Base-by-base conservation (phyloP, 1,284 basidiomycete species). In the Ustilago cynodontis region DNA sequence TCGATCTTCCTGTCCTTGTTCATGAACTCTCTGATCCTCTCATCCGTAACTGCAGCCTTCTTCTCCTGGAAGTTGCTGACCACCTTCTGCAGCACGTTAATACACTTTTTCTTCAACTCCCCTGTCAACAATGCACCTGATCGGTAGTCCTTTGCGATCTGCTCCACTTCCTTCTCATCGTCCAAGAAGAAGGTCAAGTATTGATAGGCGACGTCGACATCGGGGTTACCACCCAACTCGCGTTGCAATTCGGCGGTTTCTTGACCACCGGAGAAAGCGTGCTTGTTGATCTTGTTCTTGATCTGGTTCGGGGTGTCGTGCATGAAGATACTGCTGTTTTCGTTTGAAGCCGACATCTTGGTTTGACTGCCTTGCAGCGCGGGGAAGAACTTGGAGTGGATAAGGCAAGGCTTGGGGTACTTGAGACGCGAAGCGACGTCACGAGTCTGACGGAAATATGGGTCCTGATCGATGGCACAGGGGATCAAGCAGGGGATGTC, bases 321-420 rank as follows among this genome's bases (percentile, higher is more conserved):
- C 95, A 99, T 98, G 87, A 90, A 98, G 79, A 99, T 96, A 80
- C 92, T 93, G 72, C 91, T 93, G 87, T 93, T 95, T 37, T 91
- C 89, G 86, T 95, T 92, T 56, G 93, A 94, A 3, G 96, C 96
- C 84, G 93, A 95, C 97, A 99, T 99, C 88, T 99, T 99, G 45
- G 94, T 97, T 87, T 97, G 94, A 6, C 95, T 93, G 45, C 97
- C 97, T 88, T 98, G 96, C 16, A 99, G 89, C 1, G 97, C 95
- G 6, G 97, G 97, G 88, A 99, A 97, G 90, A 99, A 99, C 86
- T 96, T 97, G 65, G 95, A 91, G 87, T 98, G 95, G 58, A 99
- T 89, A 29, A 98, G 90, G 8, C 92, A 88, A 2, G 97, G 97
- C 87, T 99, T 99, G 63, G 93, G 94, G 88, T 97, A 97, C 87